Evolutionary conservation across 2,329 filamentous ascomycete species (phyloP).

Genomic region (Hymenoscyphus infarciens): DNA sequence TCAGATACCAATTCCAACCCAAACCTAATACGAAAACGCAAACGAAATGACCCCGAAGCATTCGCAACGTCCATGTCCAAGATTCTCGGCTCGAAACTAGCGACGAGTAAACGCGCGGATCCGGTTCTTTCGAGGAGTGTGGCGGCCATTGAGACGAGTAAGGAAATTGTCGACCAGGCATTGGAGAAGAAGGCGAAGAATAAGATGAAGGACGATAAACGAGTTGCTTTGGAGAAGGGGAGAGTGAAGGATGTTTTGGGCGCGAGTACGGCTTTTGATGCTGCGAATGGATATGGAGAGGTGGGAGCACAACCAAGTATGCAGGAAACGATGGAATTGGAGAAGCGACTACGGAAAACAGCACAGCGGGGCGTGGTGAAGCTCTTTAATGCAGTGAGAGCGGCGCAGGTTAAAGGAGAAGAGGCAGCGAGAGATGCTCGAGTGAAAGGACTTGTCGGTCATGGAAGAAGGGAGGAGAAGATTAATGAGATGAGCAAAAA

Average conservation of each 20-base stretch:
- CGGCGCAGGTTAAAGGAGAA: slow-evolving; percentile 83
- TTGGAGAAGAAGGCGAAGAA: slow-evolving; percentile 78
- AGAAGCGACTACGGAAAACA: slow-evolving; percentile 78
- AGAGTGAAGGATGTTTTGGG: slow-evolving; percentile 81
- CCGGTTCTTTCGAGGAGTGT: slow-evolving; percentile 86
- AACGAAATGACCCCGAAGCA: slow-evolving; percentile 86
- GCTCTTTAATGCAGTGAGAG: slow-evolving; percentile 91
- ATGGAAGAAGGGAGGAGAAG: slow-evolving; percentile 77
- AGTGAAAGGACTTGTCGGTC: slow-evolving; percentile 72
- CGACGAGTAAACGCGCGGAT: slow-evolving; percentile 75
- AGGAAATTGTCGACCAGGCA: slow-evolving; percentile 68
- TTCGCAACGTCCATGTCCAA: slow-evolving; percentile 93
- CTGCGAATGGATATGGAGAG: slow-evolving; percentile 40
- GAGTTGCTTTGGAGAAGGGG: slow-evolving; percentile 76
- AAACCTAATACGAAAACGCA: slow-evolving; percentile 55
- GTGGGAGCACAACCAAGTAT: slow-evolving; percentile 45
- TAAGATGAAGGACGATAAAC: slow-evolving; percentile 77
- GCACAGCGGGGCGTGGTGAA: slow-evolving; percentile 93
- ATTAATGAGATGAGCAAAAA: slow-evolving; percentile 96
- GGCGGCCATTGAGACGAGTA: slow-evolving; percentile 67
- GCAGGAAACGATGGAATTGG: slow-evolving; percentile 60
- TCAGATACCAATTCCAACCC: slow-evolving; percentile 41
- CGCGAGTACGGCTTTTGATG: slow-evolving; percentile 50
- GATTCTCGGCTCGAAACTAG: slow-evolving; percentile 86
- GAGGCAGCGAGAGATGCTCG: slow-evolving; percentile 69